Conservation (phyloP, 2,329 filamentous ascomycete genomes). For the Aspergillus felis region DNA sequence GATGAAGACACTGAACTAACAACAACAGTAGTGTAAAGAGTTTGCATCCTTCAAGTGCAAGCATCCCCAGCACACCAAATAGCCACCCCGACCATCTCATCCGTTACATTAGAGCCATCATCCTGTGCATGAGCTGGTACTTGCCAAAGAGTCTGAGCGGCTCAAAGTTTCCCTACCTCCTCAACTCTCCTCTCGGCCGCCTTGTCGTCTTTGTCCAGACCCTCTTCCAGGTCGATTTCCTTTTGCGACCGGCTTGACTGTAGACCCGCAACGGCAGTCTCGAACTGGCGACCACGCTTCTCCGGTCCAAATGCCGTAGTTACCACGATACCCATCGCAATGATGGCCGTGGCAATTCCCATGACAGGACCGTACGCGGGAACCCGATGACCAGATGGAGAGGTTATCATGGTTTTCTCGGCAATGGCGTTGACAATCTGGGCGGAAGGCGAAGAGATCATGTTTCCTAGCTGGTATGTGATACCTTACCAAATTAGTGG, state of each 20-base stretch:
- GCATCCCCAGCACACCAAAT: not conserved
- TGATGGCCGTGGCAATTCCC: constrained; percentile 73
- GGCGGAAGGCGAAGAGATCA: constrained; percentile 55
- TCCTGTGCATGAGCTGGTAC: not conserved
- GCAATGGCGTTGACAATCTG: constrained; percentile 75
- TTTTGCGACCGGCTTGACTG: constrained; percentile 15
- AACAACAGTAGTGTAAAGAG: not conserved
- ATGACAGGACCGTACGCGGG: constrained; percentile 72
- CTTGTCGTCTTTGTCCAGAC: constrained; percentile 9
- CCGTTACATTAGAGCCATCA: not conserved
- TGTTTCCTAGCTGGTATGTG: constrained; percentile 72
- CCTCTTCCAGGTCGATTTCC: constrained; percentile 18
- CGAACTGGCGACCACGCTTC: constrained; percentile 68
- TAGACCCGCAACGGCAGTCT: constrained; percentile 50
- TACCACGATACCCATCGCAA: constrained; percentile 63
- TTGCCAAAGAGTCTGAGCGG: not conserved
- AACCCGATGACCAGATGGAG: constrained; percentile 52
- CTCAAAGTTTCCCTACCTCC: constrained; percentile 14
- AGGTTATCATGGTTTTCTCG: constrained; percentile 57
- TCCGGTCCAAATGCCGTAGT: constrained; percentile 70
- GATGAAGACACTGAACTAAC: not conserved
- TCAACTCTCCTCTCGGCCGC: constrained; percentile 23
- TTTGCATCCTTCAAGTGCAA: not conserved
- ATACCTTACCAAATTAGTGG: constrained; percentile 38
- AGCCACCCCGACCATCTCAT: not conserved